Base-by-base conservation (phyloP, 257 asterid genomes). In the Solanum tarapatanum region DNA sequence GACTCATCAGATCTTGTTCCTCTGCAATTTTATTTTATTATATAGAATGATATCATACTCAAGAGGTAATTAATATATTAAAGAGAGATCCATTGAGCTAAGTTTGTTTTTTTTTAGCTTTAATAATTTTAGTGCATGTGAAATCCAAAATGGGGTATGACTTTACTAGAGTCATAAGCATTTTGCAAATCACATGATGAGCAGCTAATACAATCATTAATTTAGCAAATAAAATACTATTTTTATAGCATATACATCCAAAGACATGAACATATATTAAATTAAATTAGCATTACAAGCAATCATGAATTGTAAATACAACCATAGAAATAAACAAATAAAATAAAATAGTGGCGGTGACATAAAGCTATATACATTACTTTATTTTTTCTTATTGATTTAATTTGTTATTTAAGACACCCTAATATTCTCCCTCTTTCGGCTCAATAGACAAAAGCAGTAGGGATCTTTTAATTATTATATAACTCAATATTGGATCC, bases 1-100 rank as follows among this genome's bases (percentile, higher is more conserved):
- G 86, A 89, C 88, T 91, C 93, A 91, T 92, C 91, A 90, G 91
- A 90, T 92, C 93, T 89, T 87, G 91, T 88, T 89, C 93, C 92
- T 45, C 93, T 86, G 89, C 91, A 89, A 33, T 58, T 83, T 86
- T 41, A 82, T 19, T 55, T 55, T 55, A 55, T 2, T 55, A 76
- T 76, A 23, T 76, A 37, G 9, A 19, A 16, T 51, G 21, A 76
- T 80, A 79, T 43, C 66, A 33, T 77, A 79, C 24, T 43, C 62
- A 45, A 28, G 24, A 80, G 9, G 28, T 2, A 51, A 51, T 48
- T 48, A 80, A 80, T 48, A 24, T n/a, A 82, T 28, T 80, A 80
- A 4, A 45, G 19, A 80, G 26, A 80, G 85, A 80, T 80, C 85
- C 85, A 82, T 17, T 48, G 69, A 48, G 85, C 30, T 48, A 82